Base-by-base conservation (phyloP, 768 basidiomycete species). In the Panus rudis region DNA sequence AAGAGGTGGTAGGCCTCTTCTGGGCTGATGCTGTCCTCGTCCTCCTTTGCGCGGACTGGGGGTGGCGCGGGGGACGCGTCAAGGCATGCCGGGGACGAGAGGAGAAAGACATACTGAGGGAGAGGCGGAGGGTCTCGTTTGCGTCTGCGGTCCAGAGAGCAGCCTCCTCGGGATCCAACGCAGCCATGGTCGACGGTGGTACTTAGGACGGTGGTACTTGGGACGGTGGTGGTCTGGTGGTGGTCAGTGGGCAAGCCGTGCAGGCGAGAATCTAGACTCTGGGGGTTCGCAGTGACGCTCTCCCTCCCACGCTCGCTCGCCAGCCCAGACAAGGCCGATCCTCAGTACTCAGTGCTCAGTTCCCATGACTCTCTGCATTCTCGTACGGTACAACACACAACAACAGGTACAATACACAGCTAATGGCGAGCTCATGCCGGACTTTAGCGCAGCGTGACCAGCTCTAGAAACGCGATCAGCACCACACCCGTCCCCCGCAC, bases 111-210 rank as follows among this genome's bases (percentile, higher is more conserved):
- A 47, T 53, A 92, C 92, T 83, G 23, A 94, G 66, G 40, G 82
- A 84, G 25, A 96, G 69, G 6, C 67, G 68, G 8, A 96, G 65
- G 0, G 84, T 85, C 45, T 87, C 76, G 58, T 83, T 91, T 24
- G 90, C 80, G 63, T 88, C 76, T 5, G 76, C 62, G 0, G 91
- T 83, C 89, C 90, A 96, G 54, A 79, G 77, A 21, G 72, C 51
- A 24, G 37, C n/a, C n/a, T n/a, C n/a, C 28, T 30, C 28, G 16
- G 28, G 16, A 16, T 30, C 28, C 28, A 16, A 16, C 10, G 28
- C 28, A 30, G 28, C 10, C 10, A 16, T 16, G 28, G 28, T 16
- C 28, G 28, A 10, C 28, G 16, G 10, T 10, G 28, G 10, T 30
- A 10, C 10, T 10, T 10, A 16, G 16, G 10, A 16, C 10, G 28